A percentile compares a stretch with the other conserved stretches of the same genome.
phyloP scores from a whole-genome alignment of 2,329 filamentous ascomycete genomes.

The Fusarium begoniae region DNA sequence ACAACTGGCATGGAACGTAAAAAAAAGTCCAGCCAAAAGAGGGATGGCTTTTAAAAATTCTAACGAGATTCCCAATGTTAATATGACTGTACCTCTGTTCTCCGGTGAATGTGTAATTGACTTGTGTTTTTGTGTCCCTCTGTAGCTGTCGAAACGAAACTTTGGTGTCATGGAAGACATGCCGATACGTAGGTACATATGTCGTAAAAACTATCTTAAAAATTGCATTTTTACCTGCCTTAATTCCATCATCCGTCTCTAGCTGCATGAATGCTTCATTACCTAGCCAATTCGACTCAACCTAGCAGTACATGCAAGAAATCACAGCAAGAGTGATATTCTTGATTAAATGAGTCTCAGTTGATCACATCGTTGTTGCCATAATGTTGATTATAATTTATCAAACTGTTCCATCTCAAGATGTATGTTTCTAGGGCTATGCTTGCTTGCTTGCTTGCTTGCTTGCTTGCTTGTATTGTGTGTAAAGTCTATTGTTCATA shows the following conservation, averaged over 20 bases:
- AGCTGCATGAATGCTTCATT: background rate
- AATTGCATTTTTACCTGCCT: background rate
- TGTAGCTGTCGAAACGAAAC: background rate
- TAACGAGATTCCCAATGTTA: slow-evolving; percentile 50
- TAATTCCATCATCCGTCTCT: too few relatives aligned
- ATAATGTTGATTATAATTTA: background rate
- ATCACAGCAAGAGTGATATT: background rate
- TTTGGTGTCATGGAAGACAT: background rate
- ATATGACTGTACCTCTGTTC: slow-evolving; percentile 35
- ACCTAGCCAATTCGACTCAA: background rate
- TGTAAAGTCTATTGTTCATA: background rate
- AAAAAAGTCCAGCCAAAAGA: slow-evolving; percentile 49
- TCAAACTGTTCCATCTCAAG: background rate
- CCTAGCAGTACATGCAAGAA: background rate
- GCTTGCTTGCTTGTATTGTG: background rate
- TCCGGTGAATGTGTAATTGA: slow-evolving; percentile 6
- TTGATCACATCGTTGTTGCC: background rate
- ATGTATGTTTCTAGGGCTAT: background rate
- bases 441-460: background rate
- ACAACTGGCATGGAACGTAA: slow-evolving; percentile 49
- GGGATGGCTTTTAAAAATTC: slow-evolving; percentile 45
- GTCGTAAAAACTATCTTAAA: too few relatives aligned
- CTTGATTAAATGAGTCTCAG: background rate
- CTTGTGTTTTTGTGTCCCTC: background rate
- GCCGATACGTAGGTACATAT: background rate